Evolutionary conservation across 305 asterid species (phyloP), one percentile per base, ranked within the genome.

Genomic region (Fraxinus angustifolia): DNA sequence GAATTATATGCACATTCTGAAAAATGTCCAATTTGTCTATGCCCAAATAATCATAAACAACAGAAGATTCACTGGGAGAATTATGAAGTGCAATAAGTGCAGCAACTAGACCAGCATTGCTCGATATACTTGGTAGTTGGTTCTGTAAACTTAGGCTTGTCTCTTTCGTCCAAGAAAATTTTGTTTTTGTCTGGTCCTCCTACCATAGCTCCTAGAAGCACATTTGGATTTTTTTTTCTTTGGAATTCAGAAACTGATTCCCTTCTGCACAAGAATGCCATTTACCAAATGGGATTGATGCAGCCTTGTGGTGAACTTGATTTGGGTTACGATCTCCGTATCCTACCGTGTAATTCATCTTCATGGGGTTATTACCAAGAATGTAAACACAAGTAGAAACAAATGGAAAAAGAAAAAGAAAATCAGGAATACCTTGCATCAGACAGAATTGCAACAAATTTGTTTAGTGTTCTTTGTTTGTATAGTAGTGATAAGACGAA

Each of bases 361-460:
- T 89, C 88, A 78, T 81, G 3, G 93, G 94, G 82, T 92, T 92
- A 73, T 86, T 88, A 35, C 96, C 96, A 28, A 92, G 86, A 62
- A 92, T 88, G 86, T 92, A 89, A 62, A 38, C 35, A 33, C 4
- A 33, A 33, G 35, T 31, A 31, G 34, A 31, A 31, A 31, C 4
- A 31, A 31, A 31, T 31, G 78, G 58, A 68, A 4, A 58, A 26
- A 0, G 21, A 35, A 56, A 31, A 7, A 21, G 30, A 1, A 12
- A 50, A 11, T 33, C 35, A 33, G 35, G 60, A 50, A 50, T 50
- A 19, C 2, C 21, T 50, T 50, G 21, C 6, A n/a, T 50, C 2
- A 50, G 60, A 14, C 21, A 42, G 50, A 42, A 8, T 42, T 8
- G 50, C 16, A 2, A 42, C 16, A 10, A 2, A 10, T 16, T 42